These are phyloP conservation scores for Suillus paluster DNA, from an alignment of 768 basidiomycete species.

Conservation along the genomic window DNA sequence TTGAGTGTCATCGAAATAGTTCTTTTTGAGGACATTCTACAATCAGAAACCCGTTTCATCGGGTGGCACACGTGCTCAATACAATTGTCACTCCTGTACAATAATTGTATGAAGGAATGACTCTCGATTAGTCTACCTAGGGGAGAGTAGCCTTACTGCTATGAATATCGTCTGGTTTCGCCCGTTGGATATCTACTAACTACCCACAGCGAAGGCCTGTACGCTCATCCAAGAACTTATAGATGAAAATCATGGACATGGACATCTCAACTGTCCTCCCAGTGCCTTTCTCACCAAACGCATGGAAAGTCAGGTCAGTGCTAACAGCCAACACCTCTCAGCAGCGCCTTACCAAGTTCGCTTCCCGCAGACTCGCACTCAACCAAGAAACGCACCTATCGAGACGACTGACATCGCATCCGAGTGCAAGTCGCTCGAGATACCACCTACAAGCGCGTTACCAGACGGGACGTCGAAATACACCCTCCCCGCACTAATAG, in stretches of 20 bases:
- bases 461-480: conserved; percentile 32
- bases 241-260: conserved; percentile 15
- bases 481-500: conserved; percentile 39
- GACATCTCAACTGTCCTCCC: conserved; percentile 13
- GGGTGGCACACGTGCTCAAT: no score
- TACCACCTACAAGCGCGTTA: conserved; percentile 31
- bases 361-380: conserved; percentile 21
- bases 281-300: conserved; percentile 15
- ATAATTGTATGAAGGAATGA: no score
- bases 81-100: no score
- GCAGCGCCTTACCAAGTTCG: no score
- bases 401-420: conserved; percentile 30
- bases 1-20: no score
- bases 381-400: conserved; percentile 36
- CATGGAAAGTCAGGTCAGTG: conserved; percentile 18
- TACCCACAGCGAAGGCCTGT: background rate
- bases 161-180: background rate
- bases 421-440: conserved; percentile 26
- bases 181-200: background rate
- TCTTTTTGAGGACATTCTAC: no score
- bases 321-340: background rate
- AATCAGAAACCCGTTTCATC: no score
- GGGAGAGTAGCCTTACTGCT: no score
- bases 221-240: background rate
- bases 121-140: background rate